Base-by-base conservation (phyloP, 805 yeast species). In the Tetrapisispora arboricola region DNA sequence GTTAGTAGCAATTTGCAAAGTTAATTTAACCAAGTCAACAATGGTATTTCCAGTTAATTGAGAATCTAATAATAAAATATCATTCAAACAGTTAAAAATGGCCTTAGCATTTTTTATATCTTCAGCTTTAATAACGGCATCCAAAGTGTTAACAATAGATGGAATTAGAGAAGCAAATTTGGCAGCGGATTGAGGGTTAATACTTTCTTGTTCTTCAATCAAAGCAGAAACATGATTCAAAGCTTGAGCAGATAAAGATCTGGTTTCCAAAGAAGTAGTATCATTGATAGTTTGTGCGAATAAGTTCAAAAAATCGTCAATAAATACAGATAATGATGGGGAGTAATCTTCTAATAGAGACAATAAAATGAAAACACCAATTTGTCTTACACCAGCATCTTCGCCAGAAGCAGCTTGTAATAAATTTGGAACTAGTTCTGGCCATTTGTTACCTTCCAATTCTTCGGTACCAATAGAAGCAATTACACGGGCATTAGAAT, bases 401-500 rank as follows among this genome's bases (percentile, higher is more conserved):
- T 68, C 60, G 41, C 75, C 75, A 42, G 75, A 71, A 37, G 86
- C 81, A 33, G 84, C 83, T 42, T 70, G 65, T 42, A 83, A 78
- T 55, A 92, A 70, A 40, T 75, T 67, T 26, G 84, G 82, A 46
- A 90, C 71, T 49, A 92, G 72, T 32, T 76, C 79, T 5, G 80
- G 74, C 97, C 97, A 92, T 49, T 73, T 61, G 46, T 70, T 62
- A 29, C 72, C 72, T 40, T 76, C 78, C 47, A 87, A 68, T 60
- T 90, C 97, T 41, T 70, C 62, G 50, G 78, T 77, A 30, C 85
- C 94, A 58, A 92, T 84, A 34, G 87, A 80, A 22, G 96, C 79
- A 52, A 92, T 78, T 44, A 88, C 84, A 63, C 96, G 78, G 19
- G 97, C 88, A 41, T 82, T 72, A 17, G 94, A 78, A 66, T 92